Percentiles rank a stretch among this genome's conserved stretches.
phyloP scores from a whole-genome alignment of 306 rosid species.

The Medicago lupulina region DNA sequence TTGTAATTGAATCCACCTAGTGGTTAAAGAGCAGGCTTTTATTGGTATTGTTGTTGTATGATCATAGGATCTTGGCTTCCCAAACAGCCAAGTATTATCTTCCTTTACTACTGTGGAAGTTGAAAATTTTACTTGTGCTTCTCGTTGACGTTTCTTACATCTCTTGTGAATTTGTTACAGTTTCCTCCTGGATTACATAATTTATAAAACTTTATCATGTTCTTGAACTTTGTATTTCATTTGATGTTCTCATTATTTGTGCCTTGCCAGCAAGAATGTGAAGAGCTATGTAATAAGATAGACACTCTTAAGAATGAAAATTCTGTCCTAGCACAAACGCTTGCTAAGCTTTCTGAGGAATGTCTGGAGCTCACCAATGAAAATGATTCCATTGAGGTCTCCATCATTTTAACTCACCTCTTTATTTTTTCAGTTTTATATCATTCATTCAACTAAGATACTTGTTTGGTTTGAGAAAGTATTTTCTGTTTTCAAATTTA shows the following conservation, averaged over 20 bases:
- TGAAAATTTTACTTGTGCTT: conserved; percentile 15
- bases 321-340: conserved; percentile 38
- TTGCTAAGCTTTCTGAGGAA: conserved; percentile 48
- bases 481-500: background rate
- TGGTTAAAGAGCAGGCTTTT: background rate
- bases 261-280: conserved; percentile 56
- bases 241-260: conserved; percentile 21
- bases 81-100: conserved; percentile 3
- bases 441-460: conserved; percentile 11
- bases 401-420: conserved; percentile 37
- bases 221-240: conserved; percentile 1
- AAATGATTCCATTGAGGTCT: conserved; percentile 54
- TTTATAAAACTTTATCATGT: background rate
- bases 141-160: conserved; percentile 11
- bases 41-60: background rate
- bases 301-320: conserved; percentile 39
- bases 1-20: background rate
- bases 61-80: conserved; percentile 8
- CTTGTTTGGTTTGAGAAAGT: background rate
- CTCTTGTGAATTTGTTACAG: conserved; percentile 10
- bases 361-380: conserved; percentile 46
- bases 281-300: conserved; percentile 39
- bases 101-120: conserved; percentile 6
- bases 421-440: conserved; percentile 19
- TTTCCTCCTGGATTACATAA: background rate